These are phyloP conservation scores for Leucogyrophana mollusca DNA, from an alignment of 768 basidiomycete genomes.

Conservation along the genomic window DNA sequence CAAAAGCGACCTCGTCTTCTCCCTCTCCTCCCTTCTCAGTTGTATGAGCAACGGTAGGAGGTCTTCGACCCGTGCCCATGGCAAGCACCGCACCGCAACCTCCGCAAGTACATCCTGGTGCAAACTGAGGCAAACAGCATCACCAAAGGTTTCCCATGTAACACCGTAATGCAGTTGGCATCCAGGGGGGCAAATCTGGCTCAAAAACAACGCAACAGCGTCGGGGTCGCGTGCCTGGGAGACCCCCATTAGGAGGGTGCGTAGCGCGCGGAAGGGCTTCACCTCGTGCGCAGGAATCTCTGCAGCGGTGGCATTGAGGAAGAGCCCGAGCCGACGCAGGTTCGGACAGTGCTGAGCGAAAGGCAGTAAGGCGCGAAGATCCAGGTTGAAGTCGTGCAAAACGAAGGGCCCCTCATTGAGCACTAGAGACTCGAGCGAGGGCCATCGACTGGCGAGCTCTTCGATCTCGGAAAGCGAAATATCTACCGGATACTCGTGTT, in stretches of 20 bases:
- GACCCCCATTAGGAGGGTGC: slow-evolving; percentile 45
- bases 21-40: slow-evolving; percentile 44
- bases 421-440: slow-evolving; percentile 40
- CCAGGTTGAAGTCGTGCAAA: slow-evolving; percentile 23
- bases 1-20: slow-evolving; percentile 35
- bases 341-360: slow-evolving; percentile 40
- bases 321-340: slow-evolving; percentile 34
- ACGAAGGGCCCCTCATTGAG: slow-evolving; percentile 48
- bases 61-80: slow-evolving; percentile 43
- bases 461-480: slow-evolving; percentile 44
- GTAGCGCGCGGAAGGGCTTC: slow-evolving; percentile 18
- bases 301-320: slow-evolving; percentile 31
- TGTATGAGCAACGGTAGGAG: slow-evolving; percentile 44
- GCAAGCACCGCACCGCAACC: slow-evolving; percentile 22
- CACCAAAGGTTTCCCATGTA: slow-evolving; percentile 40
- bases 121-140: slow-evolving; percentile 11
- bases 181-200: slow-evolving; percentile 44
- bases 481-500: slow-evolving; percentile 27
- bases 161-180: slow-evolving; percentile 46
- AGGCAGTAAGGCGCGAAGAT: slow-evolving; percentile 38
- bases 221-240: slow-evolving; percentile 44
- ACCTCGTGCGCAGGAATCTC: slow-evolving; percentile 12
- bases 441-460: slow-evolving; percentile 44
- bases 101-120: not conserved
- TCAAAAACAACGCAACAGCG: slow-evolving; percentile 51